These are phyloP conservation scores for Datisca glomerata DNA, from an alignment of 306 rosid genomes.

Conservation along the genomic window DNA sequence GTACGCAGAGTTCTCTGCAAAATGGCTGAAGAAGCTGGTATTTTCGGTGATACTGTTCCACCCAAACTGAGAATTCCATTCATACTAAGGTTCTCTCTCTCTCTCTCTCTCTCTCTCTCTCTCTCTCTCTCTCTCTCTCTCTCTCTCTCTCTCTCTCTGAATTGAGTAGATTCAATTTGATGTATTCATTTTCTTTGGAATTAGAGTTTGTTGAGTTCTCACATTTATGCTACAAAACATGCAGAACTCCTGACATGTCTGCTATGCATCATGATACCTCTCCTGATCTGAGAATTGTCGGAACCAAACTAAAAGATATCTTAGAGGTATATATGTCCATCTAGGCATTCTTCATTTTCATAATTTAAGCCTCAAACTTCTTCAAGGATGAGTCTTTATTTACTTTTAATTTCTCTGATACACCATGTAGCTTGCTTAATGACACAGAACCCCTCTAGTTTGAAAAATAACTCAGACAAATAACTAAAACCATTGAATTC, in stretches of 20 bases:
- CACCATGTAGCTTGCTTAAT: no score
- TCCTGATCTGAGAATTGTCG: conserved; percentile 71
- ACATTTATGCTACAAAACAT: conserved; percentile 9
- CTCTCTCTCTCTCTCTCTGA: no score
- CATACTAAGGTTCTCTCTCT: conserved; percentile 43
- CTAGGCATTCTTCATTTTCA: background rate
- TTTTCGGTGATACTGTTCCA: conserved; percentile 78
- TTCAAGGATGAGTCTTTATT: no score
- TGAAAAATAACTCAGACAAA: no score
- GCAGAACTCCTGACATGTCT: conserved; percentile 90
- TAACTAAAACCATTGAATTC: no score
- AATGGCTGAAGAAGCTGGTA: conserved; percentile 76
- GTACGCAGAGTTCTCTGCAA: conserved; percentile 62
- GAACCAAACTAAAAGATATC: conserved; percentile 48
- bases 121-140: no score
- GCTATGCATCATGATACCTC: conserved; percentile 81
- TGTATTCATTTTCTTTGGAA: no score
- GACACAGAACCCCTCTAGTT: no score
- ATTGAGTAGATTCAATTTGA: no score
- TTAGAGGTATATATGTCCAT: conserved; percentile 44
- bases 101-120: background rate
- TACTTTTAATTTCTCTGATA: no score
- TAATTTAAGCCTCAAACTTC: background rate
- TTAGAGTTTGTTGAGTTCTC: no score
- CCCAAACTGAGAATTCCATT: conserved; percentile 64